Evolutionary conservation across 208 protist genomes (phyloP), one percentile per base, ranked within the genome.

Genomic region (Perkinsela sp.): DNA sequence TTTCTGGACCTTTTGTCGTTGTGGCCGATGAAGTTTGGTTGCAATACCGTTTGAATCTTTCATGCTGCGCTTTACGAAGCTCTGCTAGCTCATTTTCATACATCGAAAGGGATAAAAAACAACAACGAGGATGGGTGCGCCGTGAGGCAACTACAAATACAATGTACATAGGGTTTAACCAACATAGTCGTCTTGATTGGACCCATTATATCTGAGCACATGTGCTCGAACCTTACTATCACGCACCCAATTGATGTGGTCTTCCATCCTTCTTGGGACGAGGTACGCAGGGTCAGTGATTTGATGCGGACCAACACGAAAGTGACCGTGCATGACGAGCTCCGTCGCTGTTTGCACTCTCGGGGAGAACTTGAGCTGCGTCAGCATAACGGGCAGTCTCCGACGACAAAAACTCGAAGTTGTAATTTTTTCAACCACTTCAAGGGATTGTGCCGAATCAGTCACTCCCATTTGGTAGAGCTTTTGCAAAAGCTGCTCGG

Each of bases 391-490:
- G 1, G 88, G 83, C 29, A 93, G 68, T 30, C 88, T 80, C 30
- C 88, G 82, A 67, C 78, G 82, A 75, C 88, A 93, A 74, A 93
- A 93, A 13, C 77, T 83, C 78, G 89, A 82, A 0, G 89, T 81
- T 48, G 83, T 79, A 0, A 93, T 77, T 75, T 91, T 93, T 71
- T 93, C 88, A 40, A 90, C 80, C 75, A 87, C 81, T 29, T 80
- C 74, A 22, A 93, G 78, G 16, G 82, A 82, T 15, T 86, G 77
- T 69, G 80, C 86, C 72, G 89, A 83, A 1, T 90, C 74, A 65
- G 89, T 88, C 31, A 93, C 75, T 1, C 88, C 85, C 83, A 93
- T 91, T 57, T 81, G 76, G 71, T 88, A 84, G n/a, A 89, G 71
- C 70, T 93, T 93, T 48, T 89, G 81, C 72, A 90, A 71, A 2